Percentiles rank a stretch among this genome's conserved stretches.
These are phyloP conservation scores for Pseudogymnoascus sp. DNA, from an alignment of 2,329 filamentous ascomycete genomes.

Conservation along the genomic window DNA sequence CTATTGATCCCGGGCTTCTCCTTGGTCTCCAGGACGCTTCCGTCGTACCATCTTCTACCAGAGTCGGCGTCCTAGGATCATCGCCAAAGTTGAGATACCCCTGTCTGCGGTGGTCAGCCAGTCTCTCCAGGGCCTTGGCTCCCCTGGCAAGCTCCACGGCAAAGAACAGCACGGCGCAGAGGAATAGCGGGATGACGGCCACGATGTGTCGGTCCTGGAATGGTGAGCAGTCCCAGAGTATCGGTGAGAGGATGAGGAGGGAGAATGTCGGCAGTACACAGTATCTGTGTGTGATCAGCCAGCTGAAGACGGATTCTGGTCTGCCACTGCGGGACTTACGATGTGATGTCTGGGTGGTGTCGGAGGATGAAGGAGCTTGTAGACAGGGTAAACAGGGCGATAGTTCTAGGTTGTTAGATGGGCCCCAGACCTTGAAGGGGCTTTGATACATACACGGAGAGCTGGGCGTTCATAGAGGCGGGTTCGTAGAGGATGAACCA, in stretches of 20 bases:
- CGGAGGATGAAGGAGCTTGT: not conserved
- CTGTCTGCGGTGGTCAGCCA: not conserved
- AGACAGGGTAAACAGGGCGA: not conserved
- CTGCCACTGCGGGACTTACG: not conserved
- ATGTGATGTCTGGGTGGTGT: not conserved
- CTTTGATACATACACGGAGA: not conserved
- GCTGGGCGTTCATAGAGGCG: not conserved
- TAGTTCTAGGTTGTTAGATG: not conserved
- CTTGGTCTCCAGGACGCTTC: not conserved
- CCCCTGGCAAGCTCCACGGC: not conserved
- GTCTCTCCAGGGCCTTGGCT: not conserved
- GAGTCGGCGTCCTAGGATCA: no score
- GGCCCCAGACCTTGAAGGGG: not conserved
- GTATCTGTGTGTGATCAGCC: not conserved
- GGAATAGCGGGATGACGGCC: not conserved
- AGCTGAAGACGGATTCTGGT: not conserved
- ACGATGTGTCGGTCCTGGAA: not conserved
- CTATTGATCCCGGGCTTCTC: not conserved
- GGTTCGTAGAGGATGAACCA: not conserved
- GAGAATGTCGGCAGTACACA: not conserved
- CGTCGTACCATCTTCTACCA: no score
- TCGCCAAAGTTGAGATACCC: no score
- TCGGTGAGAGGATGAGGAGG: not conserved
- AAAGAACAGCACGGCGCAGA: not conserved
- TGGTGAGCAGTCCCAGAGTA: not conserved